phyloP scores from a whole-genome alignment of 345 rosid species.

The Kernera saxatilis region DNA sequence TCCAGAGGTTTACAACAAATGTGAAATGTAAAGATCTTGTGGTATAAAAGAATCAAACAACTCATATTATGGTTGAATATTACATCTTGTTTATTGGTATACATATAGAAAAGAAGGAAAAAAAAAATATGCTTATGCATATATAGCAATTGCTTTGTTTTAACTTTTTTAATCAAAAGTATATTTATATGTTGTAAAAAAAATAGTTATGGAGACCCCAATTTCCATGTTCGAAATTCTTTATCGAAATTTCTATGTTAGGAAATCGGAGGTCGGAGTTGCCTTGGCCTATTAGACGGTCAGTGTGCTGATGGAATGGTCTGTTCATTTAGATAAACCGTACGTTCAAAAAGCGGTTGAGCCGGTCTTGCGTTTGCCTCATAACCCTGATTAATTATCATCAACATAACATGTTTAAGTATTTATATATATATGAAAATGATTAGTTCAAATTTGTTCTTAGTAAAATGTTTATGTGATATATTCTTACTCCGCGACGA shows the following conservation, averaged over 20 bases:
- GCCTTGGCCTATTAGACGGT: not conserved
- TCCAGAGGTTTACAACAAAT: not conserved
- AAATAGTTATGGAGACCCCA: not conserved
- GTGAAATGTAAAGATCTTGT: conserved; percentile 17
- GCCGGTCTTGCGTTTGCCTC: conserved; percentile 29
- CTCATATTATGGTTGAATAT: conserved; percentile 24
- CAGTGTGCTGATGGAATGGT: not conserved
- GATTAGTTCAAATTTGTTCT: not conserved
- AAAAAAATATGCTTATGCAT: not conserved
- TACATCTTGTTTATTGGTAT: conserved; percentile 4
- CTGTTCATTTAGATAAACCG: conserved; percentile 22
- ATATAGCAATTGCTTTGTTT: not conserved
- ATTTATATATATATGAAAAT: not conserved
- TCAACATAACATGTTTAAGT: not conserved
- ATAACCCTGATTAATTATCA: conserved; percentile 25
- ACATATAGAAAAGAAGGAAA: not conserved
- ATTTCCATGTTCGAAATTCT: not conserved
- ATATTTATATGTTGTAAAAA: not conserved
- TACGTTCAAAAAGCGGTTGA: conserved; percentile 7
- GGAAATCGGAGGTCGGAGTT: not conserved
- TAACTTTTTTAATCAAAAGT: not conserved
- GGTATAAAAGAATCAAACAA: conserved; percentile 12
- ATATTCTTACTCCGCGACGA: conserved; percentile 26
- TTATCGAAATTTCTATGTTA: not conserved
- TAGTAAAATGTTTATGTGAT: not conserved